Evolutionary conservation across 208 protist genomes (phyloP).

Genomic region (Eutreptiella sp.): DNA sequence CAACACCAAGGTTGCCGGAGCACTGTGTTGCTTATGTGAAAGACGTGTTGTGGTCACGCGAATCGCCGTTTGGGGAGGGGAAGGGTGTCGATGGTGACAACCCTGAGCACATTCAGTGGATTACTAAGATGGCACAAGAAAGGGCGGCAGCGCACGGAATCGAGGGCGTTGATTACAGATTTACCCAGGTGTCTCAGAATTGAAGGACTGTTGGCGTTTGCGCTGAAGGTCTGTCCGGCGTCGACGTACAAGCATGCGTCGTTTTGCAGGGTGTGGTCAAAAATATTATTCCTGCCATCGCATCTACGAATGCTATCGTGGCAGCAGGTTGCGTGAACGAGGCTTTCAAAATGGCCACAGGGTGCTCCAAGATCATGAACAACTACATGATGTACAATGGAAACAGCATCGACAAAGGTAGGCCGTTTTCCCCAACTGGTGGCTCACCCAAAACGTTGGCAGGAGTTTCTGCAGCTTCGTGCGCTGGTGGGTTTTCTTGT

Average conservation of each 20-base stretch:
- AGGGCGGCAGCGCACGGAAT: conserved; percentile 84
- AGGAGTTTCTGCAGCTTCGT: too few relatives aligned
- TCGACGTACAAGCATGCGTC: too few relatives aligned
- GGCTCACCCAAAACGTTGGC: too few relatives aligned
- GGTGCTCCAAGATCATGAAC: conserved; percentile 53
- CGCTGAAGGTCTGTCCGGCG: neutral
- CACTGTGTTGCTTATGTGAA: conserved; percentile 94
- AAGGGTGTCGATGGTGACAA: conserved; percentile 67
- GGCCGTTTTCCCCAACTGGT: too few relatives aligned
- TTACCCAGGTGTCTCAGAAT: too few relatives aligned
- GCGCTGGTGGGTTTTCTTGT: too few relatives aligned
- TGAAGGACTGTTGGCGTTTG: too few relatives aligned
- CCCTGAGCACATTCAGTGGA: conserved; percentile 77
- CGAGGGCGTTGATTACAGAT: conserved; percentile 68
- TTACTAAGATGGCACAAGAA: conserved; percentile 56
- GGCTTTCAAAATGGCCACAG: conserved; percentile 82
- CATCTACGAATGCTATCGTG: conserved; percentile 95
- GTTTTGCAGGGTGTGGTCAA: conserved; percentile 95
- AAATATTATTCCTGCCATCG: conserved; percentile 97
- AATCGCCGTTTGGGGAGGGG: conserved; percentile 2
- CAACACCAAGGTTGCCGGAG: conserved; percentile 83
- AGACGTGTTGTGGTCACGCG: conserved; percentile 53
- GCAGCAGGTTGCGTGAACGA: conserved; percentile 82
- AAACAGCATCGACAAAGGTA: conserved; percentile 28
- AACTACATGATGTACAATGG: conserved; percentile 91